Evolutionary conservation across 768 basidiomycete genomes (phyloP), one percentile per base, ranked within the genome.

Genomic region (Termitomyces heimii): DNA sequence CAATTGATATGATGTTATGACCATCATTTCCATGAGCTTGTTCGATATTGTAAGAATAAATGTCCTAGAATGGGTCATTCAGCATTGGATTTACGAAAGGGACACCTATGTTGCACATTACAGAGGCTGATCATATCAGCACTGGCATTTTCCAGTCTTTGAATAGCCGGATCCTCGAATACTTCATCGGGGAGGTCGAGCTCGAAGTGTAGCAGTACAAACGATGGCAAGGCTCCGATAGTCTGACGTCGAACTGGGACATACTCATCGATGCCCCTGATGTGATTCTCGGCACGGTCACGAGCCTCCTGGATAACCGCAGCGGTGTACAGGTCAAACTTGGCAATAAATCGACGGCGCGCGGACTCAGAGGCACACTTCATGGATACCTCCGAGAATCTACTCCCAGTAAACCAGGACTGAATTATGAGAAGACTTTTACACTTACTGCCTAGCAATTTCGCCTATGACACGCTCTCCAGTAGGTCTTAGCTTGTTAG

Each of bases 381-480:
- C 34, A 50, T 50, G 24, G 49, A 50, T 37, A 35, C 3, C 9
- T 37, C 34, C 16, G 49, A 50, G 16, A 35, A 50, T 37, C 49
- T 50, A 22, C 7, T 50, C 7, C 34, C 1, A 22, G 4, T 1
- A 12, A 26, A 18, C 26, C 12, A 22, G 18, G 14, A 18, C 9
- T 31, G 18, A 18, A 18, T 1, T n/a, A 24, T 22, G 22, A 26
- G 16, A 12, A 34, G 8, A 0, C 14, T 3, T 35, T 1, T 6
- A 24, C n/a, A 68, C 76, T 43, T 59, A 81, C 79, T 75, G 68
- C 40, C 71, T 62, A 10, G 71, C 65, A 37, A 79, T 71, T 54
- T 77, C 73, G 1, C 75, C 77, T 0, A 70, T 68, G 12, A 77
- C 61, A 20, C 65, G 68, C 59, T 80, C 77, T 18, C 65, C 71